A percentile compares a stretch with the other conserved stretches of the same genome.
phyloP scores from a whole-genome alignment of 768 basidiomycete genomes.

The Lactifluus piperatus region DNA sequence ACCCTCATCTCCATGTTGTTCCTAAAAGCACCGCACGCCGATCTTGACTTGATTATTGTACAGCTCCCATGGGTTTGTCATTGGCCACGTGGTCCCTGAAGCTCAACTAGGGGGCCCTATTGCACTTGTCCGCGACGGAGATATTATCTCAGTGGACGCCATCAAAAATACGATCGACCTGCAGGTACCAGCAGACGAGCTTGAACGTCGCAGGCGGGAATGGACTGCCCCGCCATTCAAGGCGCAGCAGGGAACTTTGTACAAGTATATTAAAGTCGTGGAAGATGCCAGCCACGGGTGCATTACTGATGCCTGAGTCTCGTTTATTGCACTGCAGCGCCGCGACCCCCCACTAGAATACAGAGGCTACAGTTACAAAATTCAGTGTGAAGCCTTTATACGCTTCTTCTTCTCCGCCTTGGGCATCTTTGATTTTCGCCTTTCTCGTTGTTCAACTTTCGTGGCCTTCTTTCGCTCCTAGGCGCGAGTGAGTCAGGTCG shows the following conservation, averaged over 20 bases:
- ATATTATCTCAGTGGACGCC: constrained; percentile 82
- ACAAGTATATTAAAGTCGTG: constrained; percentile 84
- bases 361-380: neutral
- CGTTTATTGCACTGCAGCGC: neutral
- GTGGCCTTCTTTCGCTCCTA: constrained; percentile 88
- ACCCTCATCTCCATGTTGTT: neutral
- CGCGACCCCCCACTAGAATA: neutral
- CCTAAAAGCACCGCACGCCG: constrained; percentile 11
- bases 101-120: constrained; percentile 93
- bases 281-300: constrained; percentile 90
- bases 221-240: constrained; percentile 89
- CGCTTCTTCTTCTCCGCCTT: constrained; percentile 89
- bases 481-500: constrained; percentile 10
- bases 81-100: constrained; percentile 96
- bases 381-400: constrained; percentile 43
- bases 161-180: constrained; percentile 77
- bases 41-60: constrained; percentile 4
- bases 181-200: constrained; percentile 68
- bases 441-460: constrained; percentile 83
- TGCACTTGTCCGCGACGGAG: constrained; percentile 82
- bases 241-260: constrained; percentile 71
- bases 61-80: constrained; percentile 93
- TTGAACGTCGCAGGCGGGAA: constrained; percentile 54
- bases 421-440: constrained; percentile 87
- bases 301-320: constrained; percentile 68